phyloP scores from a whole-genome alignment of 805 yeast genomes.

The Hanseniaspora hatyaiensis region DNA sequence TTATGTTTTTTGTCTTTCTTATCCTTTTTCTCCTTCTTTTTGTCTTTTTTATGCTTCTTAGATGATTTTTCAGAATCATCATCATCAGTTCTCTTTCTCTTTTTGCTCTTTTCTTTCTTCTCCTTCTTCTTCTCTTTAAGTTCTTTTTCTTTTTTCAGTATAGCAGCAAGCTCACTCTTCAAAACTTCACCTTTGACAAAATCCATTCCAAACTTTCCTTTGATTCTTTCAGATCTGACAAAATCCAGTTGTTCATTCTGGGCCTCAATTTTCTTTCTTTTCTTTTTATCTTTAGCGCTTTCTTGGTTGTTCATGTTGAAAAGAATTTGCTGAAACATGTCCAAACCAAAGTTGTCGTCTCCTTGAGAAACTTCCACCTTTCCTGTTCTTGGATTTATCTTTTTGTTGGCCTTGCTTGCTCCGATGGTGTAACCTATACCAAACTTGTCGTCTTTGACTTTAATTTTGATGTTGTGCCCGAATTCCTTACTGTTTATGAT shows the following conservation, averaged over 20 bases:
- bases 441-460: slow-evolving; percentile 64
- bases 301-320: slow-evolving; percentile 85
- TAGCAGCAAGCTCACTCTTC: slow-evolving; percentile 37
- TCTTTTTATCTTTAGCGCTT: slow-evolving; percentile 16
- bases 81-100: too few relatives aligned
- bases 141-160: slow-evolving; percentile 19
- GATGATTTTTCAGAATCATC: too few relatives aligned
- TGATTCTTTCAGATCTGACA: slow-evolving; percentile 55
- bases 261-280: slow-evolving; percentile 30
- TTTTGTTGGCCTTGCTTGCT: slow-evolving; percentile 48
- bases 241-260: slow-evolving; percentile 54
- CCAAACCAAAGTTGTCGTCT: slow-evolving; percentile 69
- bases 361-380: slow-evolving; percentile 27
- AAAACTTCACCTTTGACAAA: slow-evolving; percentile 79
- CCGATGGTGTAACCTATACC: slow-evolving; percentile 54
- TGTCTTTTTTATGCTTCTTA: slow-evolving; percentile 23
- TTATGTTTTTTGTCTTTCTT: slow-evolving; percentile 24
- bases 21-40: slow-evolving; percentile 25
- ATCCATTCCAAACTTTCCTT: slow-evolving; percentile 78
- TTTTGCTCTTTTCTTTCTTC: slow-evolving; percentile 26
- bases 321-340: slow-evolving; percentile 79
- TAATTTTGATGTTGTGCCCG: slow-evolving; percentile 51
- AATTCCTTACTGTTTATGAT: slow-evolving; percentile 15
- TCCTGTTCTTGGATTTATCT: slow-evolving; percentile 20
- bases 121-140: slow-evolving; percentile 25